phyloP scores from a whole-genome alignment of 2,329 filamentous ascomycete species.

The Pyrenophora seminiperda region DNA sequence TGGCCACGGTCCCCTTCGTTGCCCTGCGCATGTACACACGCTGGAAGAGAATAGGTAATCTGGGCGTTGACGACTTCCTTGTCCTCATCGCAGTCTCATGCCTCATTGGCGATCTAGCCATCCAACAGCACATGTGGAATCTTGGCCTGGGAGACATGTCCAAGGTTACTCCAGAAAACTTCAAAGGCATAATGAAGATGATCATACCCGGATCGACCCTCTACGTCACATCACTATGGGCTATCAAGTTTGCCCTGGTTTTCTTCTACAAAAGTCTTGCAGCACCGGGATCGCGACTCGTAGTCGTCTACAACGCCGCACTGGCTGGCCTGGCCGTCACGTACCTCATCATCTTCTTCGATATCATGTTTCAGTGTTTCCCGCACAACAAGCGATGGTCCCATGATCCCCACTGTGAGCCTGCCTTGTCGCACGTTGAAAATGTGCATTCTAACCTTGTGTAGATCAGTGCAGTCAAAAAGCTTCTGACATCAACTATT shows the following conservation, averaged over 20 bases:
- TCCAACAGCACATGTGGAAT: conserved; percentile 44
- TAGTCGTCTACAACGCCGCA: conserved; percentile 47
- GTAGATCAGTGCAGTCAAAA: conserved; percentile 28
- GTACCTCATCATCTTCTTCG: conserved; percentile 46
- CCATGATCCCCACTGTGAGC: conserved; percentile 24
- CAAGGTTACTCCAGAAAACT: conserved; percentile 12
- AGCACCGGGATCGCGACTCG: conserved; percentile 43
- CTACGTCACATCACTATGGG: conserved; percentile 51
- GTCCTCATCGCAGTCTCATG: conserved; percentile 38
- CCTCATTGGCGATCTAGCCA: conserved; percentile 27
- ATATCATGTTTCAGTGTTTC: conserved; percentile 50
- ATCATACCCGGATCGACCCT: conserved; percentile 51
- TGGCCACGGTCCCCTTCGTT: conserved; percentile 35
- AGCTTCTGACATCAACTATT: conserved; percentile 27
- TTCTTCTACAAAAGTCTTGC: conserved; percentile 52
- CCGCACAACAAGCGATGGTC: conserved; percentile 41
- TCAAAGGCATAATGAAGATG: conserved; percentile 40
- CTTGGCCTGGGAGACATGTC: conserved; percentile 35
- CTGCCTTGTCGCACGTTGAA: neutral
- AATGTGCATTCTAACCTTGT: conserved; percentile 10
- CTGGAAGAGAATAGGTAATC: conserved; percentile 32
- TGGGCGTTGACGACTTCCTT: conserved; percentile 42
- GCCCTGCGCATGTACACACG: conserved; percentile 37
- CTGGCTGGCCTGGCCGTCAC: conserved; percentile 39
- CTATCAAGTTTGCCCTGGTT: conserved; percentile 51